A percentile compares a stretch with the other conserved stretches of the same genome.
phyloP scores from a whole-genome alignment of 495 filamentous ascomycete genomes.

The Aspergillus diversus region DNA sequence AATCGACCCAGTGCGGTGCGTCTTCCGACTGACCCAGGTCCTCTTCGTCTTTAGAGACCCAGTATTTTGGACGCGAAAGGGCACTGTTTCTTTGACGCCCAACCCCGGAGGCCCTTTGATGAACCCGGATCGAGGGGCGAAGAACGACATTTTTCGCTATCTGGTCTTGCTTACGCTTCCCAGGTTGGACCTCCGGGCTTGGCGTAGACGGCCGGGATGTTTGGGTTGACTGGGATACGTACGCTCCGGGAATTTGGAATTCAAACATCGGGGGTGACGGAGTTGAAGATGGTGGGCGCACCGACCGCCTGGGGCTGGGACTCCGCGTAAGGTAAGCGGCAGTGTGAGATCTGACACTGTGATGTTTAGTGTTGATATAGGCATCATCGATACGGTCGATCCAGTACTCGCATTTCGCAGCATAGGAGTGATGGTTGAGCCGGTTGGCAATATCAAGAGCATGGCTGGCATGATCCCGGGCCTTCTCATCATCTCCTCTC shows the following conservation, averaged over 20 bases:
- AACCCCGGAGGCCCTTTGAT: not conserved
- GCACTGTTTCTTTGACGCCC: not conserved
- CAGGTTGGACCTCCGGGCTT: not conserved
- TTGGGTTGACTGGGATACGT: not conserved
- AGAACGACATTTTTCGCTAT: not conserved
- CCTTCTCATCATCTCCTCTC: not conserved
- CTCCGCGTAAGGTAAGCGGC: not conserved
- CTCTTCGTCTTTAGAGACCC: not conserved
- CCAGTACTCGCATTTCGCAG: not conserved
- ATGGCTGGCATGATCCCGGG: not conserved
- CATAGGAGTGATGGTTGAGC: not conserved
- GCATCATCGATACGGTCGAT: not conserved
- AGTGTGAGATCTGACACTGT: not conserved
- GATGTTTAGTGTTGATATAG: not conserved
- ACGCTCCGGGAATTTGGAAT: not conserved
- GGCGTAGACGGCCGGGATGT: not conserved
- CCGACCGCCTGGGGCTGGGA: not conserved
- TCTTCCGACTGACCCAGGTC: not conserved
- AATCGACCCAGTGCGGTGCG: not conserved
- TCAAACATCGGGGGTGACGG: not conserved
- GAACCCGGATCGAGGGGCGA: not conserved
- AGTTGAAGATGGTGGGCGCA: not conserved
- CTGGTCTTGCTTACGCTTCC: not conserved
- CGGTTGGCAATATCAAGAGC: not conserved
- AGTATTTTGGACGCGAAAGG: constrained; percentile 1